Base-by-base conservation (phyloP, 2,329 filamentous ascomycete species). In the Pestalotiopsis sp. region DNA sequence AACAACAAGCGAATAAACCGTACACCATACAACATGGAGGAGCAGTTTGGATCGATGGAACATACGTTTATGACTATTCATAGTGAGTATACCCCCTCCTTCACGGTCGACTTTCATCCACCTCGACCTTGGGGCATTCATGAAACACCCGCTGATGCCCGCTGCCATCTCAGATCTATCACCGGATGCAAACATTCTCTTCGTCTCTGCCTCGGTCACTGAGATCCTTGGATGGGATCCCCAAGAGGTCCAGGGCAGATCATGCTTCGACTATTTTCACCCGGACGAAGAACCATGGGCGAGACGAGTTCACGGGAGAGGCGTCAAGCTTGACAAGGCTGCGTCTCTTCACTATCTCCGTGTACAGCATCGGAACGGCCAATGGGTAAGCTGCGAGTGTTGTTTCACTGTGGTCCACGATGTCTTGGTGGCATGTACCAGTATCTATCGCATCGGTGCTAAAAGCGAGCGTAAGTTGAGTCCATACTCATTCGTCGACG, bases 11-110 rank as follows among this genome's bases (percentile, higher is more conserved):
- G 24, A 7, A 20, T 22, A 26, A 14, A 58, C 24, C 20, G 20
- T 17, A 30, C 10, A 61, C 26, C 13, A 13, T 10, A 72, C 68
- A 73, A 66, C 65, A 61, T 70, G 69, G 70, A 72, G 68, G 63
- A 71, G 72, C 69, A 65, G 69, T 68, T 71, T 71, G 70, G 73
- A 68, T 78, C 76, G 71, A 93, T 93, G 92, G 92, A 94, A 80
- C 92, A 92, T 73, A 96, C 93, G 39, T 97, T 97, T 81, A 96
- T 97, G 82, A 94, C 93, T 73, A 96, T 97, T 77, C 93, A 96
- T 78, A 93, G 93, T 92, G 81, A 82, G 89, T 84, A 48, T 30
- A 4, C 7, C 5, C 17, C 11, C 4, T n/a, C 26, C 24, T 9
- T 7, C n/a, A n/a, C 14, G 24, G 11, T n/a, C 3, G 35, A 9